Base-by-base conservation (phyloP, 441 rosid species). In the Populus hybrid region DNA sequence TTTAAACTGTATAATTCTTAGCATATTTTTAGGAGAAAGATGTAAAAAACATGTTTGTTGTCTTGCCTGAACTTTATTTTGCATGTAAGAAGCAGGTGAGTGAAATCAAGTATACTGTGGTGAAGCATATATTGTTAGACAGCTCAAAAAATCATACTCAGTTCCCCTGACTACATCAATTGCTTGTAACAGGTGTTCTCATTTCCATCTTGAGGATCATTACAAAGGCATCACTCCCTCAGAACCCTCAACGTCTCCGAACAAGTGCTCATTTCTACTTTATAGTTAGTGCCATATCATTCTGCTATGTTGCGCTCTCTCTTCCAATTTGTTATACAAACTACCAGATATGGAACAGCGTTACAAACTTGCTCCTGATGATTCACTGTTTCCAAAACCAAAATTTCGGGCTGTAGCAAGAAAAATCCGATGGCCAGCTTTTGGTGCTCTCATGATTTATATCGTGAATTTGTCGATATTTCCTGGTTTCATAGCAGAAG, bases 181-280 rank as follows among this genome's bases (percentile, higher is more conserved):
- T 72, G 78, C 63, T 76, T 73, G 42, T 10, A 14, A 65, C 88
- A 93, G 98, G 99, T 72, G 88, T 95, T 79, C 85, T 93, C 24
- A 90, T 90, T 32, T 92, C 90, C 16, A 64, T 88, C 92, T 93
- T 28, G 30, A 28, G 30, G 30, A 28, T 28, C 30, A 28, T 28
- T 28, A 28, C 30, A 28, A 28, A 28, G 83, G 97, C 93, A 50
- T 90, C 93, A 11, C 89, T 93, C 7, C 7, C 90, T 12, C 96
- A 88, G 69, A 91, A 88, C 63, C 82, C 90, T 0, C 88, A 83
- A 18, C 97, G 99, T 70, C 87, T 95, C 28, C 79, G 90, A 78
- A 81, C 91, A 8, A 93, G 98, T 66, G 90, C 98, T 66, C 92
- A 95, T 78, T 87, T 86, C 82, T 95, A 93, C 66, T 93, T 95